A percentile compares a stretch with the other conserved stretches of the same genome.
Evolutionary conservation across 2,329 filamentous ascomycete species (phyloP).

Genomic region (Nemania sp.): DNA sequence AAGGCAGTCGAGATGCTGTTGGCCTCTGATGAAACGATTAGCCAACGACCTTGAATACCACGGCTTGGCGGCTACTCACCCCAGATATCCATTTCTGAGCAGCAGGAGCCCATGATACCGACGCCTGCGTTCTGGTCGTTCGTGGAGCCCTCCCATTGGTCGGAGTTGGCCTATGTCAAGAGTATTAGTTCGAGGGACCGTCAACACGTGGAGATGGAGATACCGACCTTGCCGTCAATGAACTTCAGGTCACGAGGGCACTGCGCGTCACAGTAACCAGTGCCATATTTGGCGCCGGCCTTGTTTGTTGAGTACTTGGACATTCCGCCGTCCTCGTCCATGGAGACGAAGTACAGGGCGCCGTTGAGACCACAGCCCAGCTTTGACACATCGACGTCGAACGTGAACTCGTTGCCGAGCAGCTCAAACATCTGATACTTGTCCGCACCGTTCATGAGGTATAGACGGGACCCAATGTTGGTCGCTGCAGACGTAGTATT

Average conservation of each 20-base stretch:
- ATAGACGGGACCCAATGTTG: slow-evolving; percentile 55
- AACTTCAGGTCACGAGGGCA: slow-evolving; percentile 55
- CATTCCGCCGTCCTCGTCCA: slow-evolving; percentile 59
- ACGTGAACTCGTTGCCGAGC: slow-evolving; percentile 63
- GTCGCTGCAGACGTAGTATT: slow-evolving; percentile 26
- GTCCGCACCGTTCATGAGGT: slow-evolving; percentile 58
- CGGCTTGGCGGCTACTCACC: slow-evolving; percentile 21
- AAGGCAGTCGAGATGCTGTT: slow-evolving; percentile 63
- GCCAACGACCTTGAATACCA: background rate
- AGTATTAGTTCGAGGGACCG: slow-evolving; percentile 1
- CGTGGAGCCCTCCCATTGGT: slow-evolving; percentile 50
- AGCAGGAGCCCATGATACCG: slow-evolving; percentile 57
- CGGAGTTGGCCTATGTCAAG: slow-evolving; percentile 45
- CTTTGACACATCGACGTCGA: slow-evolving; percentile 65
- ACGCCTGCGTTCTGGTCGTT: slow-evolving; percentile 56
- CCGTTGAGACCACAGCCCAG: slow-evolving; percentile 67
- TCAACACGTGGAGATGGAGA: background rate
- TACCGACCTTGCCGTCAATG: slow-evolving; percentile 49
- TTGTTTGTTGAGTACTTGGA: slow-evolving; percentile 51
- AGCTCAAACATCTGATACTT: slow-evolving; percentile 63
- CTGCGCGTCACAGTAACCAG: slow-evolving; percentile 58
- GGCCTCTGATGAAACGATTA: slow-evolving; percentile 46
- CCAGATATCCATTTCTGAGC: slow-evolving; percentile 65
- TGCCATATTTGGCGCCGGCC: slow-evolving; percentile 58
- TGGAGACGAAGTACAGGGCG: slow-evolving; percentile 60